Conservation (phyloP, 2,329 filamentous ascomycete species). For the Diaporthe ilicicola region DNA sequence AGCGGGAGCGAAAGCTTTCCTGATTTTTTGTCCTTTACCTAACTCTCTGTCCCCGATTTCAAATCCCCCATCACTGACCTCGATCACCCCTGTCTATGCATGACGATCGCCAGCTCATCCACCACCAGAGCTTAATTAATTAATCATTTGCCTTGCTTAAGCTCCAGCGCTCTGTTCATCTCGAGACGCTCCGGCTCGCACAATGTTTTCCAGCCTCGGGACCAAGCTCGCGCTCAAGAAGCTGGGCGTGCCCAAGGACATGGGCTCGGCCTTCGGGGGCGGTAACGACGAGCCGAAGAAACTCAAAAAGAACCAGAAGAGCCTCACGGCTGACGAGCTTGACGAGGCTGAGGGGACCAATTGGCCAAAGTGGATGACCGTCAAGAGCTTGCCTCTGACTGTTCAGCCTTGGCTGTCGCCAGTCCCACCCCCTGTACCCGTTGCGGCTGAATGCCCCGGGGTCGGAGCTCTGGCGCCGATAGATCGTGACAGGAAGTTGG, state of each 20-base stretch:
- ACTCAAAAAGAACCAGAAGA: slow-evolving; percentile 41
- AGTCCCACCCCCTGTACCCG: slow-evolving; percentile 57
- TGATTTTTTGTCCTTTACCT: background rate
- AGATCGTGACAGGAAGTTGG: slow-evolving; percentile 55
- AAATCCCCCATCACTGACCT: slow-evolving; percentile 17
- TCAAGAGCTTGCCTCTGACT: slow-evolving; percentile 58
- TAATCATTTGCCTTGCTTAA: slow-evolving; percentile 15
- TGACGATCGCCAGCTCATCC: slow-evolving; percentile 13
- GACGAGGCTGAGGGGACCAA: background rate
- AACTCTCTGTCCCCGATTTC: slow-evolving; percentile 11
- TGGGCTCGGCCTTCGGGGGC: slow-evolving; percentile 46
- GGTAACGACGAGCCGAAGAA: slow-evolving; percentile 35
- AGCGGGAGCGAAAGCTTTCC: background rate
- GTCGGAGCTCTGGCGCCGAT: slow-evolving; percentile 58
- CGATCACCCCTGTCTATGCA: slow-evolving; percentile 28
- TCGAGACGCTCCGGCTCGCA: slow-evolving; percentile 31
- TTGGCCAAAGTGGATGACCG: slow-evolving; percentile 58
- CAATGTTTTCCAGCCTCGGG: slow-evolving; percentile 64
- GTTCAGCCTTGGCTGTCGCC: slow-evolving; percentile 63
- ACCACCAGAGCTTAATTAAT: slow-evolving; percentile 3
- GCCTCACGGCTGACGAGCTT: slow-evolving; percentile 24
- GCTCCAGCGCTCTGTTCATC: background rate
- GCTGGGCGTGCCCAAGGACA: slow-evolving; percentile 60
- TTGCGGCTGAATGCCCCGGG: slow-evolving; percentile 53
- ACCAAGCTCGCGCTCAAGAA: slow-evolving; percentile 68